Percentiles rank a stretch among this genome's conserved stretches.
Evolutionary conservation across 495 filamentous ascomycete species (phyloP).

Genomic region (Neurospora africana): DNA sequence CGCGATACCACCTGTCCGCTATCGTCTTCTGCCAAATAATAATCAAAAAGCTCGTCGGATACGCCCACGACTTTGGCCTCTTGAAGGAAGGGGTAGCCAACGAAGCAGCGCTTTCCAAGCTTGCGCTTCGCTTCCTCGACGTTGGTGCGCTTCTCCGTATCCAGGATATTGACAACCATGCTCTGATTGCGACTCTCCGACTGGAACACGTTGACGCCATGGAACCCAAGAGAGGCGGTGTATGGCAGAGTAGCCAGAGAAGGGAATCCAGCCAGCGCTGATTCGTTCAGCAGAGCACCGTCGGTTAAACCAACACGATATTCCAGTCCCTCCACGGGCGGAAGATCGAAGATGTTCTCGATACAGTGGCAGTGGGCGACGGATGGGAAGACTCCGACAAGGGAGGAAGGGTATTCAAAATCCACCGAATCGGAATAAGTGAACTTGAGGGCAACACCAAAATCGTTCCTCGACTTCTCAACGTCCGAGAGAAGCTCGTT

Average conservation of each 20-base stretch:
- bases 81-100: conserved; percentile 92
- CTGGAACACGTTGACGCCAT: conserved; percentile 93
- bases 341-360: conserved; percentile 90
- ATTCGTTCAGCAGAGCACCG: conserved; percentile 71
- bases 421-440: conserved; percentile 68
- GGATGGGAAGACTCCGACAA: conserved; percentile 86
- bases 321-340: conserved; percentile 81
- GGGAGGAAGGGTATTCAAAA: conserved; percentile 72
- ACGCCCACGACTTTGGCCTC: conserved; percentile 84
- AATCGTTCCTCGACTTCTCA: conserved; percentile 75
- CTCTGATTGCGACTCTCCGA: conserved; percentile 95
- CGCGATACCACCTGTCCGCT: conserved; percentile 52
- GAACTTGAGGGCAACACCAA: conserved; percentile 88
- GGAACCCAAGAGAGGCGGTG: conserved; percentile 69
- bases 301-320: conserved; percentile 76
- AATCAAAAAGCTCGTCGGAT: conserved; percentile 90
- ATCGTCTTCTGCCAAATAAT: conserved; percentile 47
- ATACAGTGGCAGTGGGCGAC: conserved; percentile 79
- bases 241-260: conserved; percentile 75
- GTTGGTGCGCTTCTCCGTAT: conserved; percentile 59
- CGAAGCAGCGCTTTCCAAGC: conserved; percentile 75
- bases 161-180: conserved; percentile 77
- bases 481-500: conserved; percentile 64
- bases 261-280: conserved; percentile 86
- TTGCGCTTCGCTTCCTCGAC: conserved; percentile 63